Evolutionary conservation across 2,329 filamentous ascomycete species (phyloP), one percentile per base, ranked within the genome.

Genomic region (Cercospora sp.): DNA sequence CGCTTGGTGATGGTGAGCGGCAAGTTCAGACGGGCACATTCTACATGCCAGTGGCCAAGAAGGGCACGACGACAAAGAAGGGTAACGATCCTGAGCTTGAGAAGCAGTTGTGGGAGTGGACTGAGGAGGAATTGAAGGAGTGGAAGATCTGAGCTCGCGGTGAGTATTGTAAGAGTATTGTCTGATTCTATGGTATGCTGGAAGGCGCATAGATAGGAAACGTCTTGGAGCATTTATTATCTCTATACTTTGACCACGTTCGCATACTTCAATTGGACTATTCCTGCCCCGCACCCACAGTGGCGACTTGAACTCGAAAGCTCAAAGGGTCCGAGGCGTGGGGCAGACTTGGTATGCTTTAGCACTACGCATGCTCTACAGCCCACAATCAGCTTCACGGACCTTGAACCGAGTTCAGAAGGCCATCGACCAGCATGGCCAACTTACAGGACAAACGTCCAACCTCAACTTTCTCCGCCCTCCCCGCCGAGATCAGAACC

Each of bases 31-130:
- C 28, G 34, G 71, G 71, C 10, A 53, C n/a, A 1, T 85, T 81
- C 69, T 85, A 84, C 70, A 80, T 73, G 40, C 81, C 81, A 18
- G 74, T 82, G n/a, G 81, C 78, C 0, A 70, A 72, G 58, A 68
- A 63, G 58, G 75, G 73, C 7, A 66, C 67, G 12, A 68, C 69
- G 3, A 75, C 67, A n/a, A 62, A 61, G 5, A 66, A 68, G 28
- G 74, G 71, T 3, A 66, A 68, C 55, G 74, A 79, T 69, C 69
- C 71, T 34, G 67, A 70, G 43, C 60, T 79, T 69, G 70, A 69
- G 37, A 28, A 62, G 62, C 67, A 67, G 30, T 55, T 81, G 61
- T 82, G 80, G 80, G 75, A 77, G 28, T 82, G 78, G 77, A 81
- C 79, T 5, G 58, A 72, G 58, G 63, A 63, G 26, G 69, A 70